Base-by-base conservation (phyloP, 139 green algal species). In the Chlamydomonas sp. region DNA sequence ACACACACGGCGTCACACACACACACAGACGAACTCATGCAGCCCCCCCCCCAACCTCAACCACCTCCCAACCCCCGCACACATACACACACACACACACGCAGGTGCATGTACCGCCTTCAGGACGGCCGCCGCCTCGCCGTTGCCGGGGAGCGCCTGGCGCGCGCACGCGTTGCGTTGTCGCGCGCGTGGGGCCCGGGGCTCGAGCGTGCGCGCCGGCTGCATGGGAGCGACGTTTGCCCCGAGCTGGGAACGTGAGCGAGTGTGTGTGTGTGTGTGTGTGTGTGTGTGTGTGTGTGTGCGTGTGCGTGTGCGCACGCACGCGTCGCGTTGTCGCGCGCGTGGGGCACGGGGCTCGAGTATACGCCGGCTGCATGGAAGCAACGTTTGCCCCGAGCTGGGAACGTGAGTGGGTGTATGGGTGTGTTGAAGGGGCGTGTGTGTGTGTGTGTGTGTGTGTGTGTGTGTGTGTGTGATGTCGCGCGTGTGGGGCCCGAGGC, bases 241-340 rank as follows among this genome's bases (percentile, higher is more conserved):
- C 85, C 87, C 3, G 81, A 90, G 76, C 73, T 80, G 35, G 81
- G 79, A 4, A 80, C 63, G 84, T 89, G 69, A 68, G 84, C 37
- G 43, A 22, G 47, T 48, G 29, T 49, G n/a, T 37, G 37, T n/a
- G n/a, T n/a, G n/a, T n/a, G n/a, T n/a, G n/a, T n/a, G n/a, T n/a
- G n/a, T n/a, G n/a, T n/a, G n/a, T n/a, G n/a, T n/a, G n/a, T n/a
- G n/a, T n/a, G n/a, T n/a, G n/a, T n/a, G n/a, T n/a, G n/a, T n/a
- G n/a, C n/a, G n/a, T n/a, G n/a, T n/a, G n/a, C n/a, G n/a, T n/a
- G n/a, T n/a, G n/a, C 16, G 0, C 29, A 43, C 3, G 87, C 85
- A 4, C 71, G 84, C 1, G n/a, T 26, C 20, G 73, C 39, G 26
- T 60, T 92, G 47, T 62, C 39, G 4, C 49, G 57, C 1, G 82